Conservation (phyloP, 2,329 filamentous ascomycete genomes). For the Bipolaris zeicola region DNA sequence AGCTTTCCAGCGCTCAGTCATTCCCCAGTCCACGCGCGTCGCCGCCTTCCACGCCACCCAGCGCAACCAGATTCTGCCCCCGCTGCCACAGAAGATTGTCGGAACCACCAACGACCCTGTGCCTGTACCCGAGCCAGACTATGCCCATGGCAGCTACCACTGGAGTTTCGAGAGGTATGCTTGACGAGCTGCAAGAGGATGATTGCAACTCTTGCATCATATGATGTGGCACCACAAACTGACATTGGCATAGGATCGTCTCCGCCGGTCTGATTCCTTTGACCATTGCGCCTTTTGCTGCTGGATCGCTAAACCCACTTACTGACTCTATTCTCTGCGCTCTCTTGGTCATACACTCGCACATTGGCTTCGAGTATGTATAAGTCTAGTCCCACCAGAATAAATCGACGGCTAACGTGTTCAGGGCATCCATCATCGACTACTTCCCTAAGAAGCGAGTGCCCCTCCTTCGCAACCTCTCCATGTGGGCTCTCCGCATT, state of each 20-base stretch:
- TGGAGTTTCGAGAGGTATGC: slow-evolving; percentile 86
- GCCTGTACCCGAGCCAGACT: slow-evolving; percentile 71
- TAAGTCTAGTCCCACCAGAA: not conserved
- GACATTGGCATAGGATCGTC: slow-evolving; percentile 56
- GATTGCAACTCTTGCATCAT: not conserved
- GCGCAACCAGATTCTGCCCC: slow-evolving; percentile 76
- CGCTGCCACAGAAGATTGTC: slow-evolving; percentile 82
- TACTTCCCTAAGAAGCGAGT: slow-evolving; percentile 79
- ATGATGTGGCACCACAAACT: not conserved
- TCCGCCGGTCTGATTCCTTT: slow-evolving; percentile 83
- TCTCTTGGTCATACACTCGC: slow-evolving; percentile 85
- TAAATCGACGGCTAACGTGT: slow-evolving; percentile 10
- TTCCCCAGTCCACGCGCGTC: slow-evolving; percentile 57
- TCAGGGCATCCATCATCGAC: slow-evolving; percentile 79
- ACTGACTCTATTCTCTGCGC: slow-evolving; percentile 86
- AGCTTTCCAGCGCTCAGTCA: slow-evolving; percentile 49
- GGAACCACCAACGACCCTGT: slow-evolving; percentile 88
- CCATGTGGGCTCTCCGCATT: slow-evolving; percentile 78
- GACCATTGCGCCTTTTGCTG: slow-evolving; percentile 87
- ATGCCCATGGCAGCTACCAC: slow-evolving; percentile 93
- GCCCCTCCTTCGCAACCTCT: slow-evolving; percentile 68
- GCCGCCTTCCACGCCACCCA: slow-evolving; percentile 87
- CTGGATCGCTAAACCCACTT: slow-evolving; percentile 86
- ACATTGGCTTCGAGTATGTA: slow-evolving; percentile 86
- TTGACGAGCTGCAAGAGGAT: not conserved